phyloP scores from a whole-genome alignment of 1,139 yeast species.

The Pichia sp. region DNA sequence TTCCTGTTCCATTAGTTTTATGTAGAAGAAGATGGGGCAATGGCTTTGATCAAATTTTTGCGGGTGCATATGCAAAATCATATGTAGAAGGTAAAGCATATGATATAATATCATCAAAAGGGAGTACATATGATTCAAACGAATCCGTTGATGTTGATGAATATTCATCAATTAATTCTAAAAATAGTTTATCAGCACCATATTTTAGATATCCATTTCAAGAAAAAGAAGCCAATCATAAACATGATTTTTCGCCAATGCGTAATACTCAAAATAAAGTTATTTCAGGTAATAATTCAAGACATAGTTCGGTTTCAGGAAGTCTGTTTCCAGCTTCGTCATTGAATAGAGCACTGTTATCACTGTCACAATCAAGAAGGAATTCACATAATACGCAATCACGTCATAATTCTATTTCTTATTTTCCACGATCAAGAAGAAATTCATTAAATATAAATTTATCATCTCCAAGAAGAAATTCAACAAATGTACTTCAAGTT shows the following conservation, averaged over 20 bases:
- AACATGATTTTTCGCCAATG: conserved; percentile 6
- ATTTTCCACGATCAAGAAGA: conserved; percentile 15
- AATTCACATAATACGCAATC: conserved; percentile 9
- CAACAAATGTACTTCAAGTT: conserved; percentile 11
- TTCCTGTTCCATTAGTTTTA: conserved; percentile 54
- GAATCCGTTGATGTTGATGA: conserved; percentile 10
- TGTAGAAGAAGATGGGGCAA: conserved; percentile 72
- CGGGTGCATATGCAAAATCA: conserved; percentile 59
- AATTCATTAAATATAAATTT: conserved; percentile 11
- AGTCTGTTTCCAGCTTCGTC: conserved; percentile 5
- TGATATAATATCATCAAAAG: conserved; percentile 4
- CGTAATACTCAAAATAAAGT: neutral
- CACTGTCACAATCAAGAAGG: conserved; percentile 14
- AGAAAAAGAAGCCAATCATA: conserved; percentile 28
- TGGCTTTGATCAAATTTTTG: conserved; percentile 53
- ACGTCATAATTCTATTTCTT: conserved; percentile 2
- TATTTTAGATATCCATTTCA: conserved; percentile 64
- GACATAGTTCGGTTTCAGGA: conserved; percentile 8
- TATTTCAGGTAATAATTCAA: conserved; percentile 1
- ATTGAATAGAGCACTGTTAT: conserved; percentile 13
- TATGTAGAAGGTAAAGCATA: conserved; percentile 35
- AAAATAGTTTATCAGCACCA: conserved; percentile 19
- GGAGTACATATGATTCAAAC: conserved; percentile 6
- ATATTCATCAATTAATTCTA: conserved; percentile 4
- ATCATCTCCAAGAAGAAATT: conserved; percentile 15